Evolutionary conservation across 148 eudicot genomes (phyloP), one percentile per base, ranked within the genome.

Genomic region (Beta vulgaris): DNA sequence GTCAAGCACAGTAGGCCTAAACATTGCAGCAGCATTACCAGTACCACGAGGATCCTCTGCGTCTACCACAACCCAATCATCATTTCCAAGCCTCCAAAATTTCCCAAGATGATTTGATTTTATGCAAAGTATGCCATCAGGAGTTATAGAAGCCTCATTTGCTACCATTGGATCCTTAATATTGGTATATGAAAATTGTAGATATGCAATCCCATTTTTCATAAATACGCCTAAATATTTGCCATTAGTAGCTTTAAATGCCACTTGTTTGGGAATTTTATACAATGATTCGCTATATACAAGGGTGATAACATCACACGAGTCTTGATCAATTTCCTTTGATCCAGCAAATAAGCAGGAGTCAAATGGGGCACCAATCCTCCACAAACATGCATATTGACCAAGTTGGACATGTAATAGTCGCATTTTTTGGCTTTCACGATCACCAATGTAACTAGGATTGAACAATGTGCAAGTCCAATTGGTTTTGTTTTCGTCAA

Each of bases 401-500:
- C 61, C 70, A 5, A 74, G 77, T 39, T 74, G 77, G 28, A 74
- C 77, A 3, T 78, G 81, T 7, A 66, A 0, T 0, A 78, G 46
- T 57, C 77, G 64, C 1, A 43, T 4, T 36, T 68, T 73, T 0
- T 64, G 25, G 29, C 9, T 5, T 1, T 5, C 23, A 25, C 31
- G 10, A 4, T 57, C 58, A 0, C 37, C 61, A 2, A 28, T 19
- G 23, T 61, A 15, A 3, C 4, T 78, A 2, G 48, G 76, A 62
- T 72, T 65, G 36, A 78, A 78, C 9, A 78, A 18, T 32, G 81
- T 78, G 18, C 81, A 78, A 3, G 44, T 44, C 81, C 81, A 78
- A 6, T 14, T 78, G 25, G 11, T 40, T 63, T 72, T 34, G 12
- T 72, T 70, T 78, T 78, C 81, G 19, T 64, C 39, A 7, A 11